These are phyloP conservation scores for Pseudevernia furfuracea DNA, from an alignment of 495 filamentous ascomycete genomes.

Conservation along the genomic window DNA sequence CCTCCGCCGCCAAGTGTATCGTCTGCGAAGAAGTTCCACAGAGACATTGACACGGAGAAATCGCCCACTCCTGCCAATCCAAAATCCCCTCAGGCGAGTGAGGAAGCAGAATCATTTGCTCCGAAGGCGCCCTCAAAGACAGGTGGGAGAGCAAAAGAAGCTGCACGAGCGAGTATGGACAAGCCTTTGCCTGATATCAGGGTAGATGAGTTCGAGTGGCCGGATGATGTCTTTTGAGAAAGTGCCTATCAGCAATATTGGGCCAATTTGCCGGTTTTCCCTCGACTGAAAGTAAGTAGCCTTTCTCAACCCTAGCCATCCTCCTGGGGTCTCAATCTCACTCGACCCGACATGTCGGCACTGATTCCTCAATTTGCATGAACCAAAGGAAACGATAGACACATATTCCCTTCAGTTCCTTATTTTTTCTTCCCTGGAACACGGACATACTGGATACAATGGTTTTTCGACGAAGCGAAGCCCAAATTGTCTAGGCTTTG, in stretches of 20 bases:
- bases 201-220: slow-evolving; percentile 38
- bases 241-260: background rate
- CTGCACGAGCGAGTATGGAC: slow-evolving; percentile 21
- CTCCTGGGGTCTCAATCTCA: background rate
- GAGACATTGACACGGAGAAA: background rate
- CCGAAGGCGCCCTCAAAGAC: background rate
- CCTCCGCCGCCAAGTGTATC: slow-evolving; percentile 30
- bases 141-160: background rate
- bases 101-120: background rate
- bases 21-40: slow-evolving; percentile 19
- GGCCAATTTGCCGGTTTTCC: too few species aligned
- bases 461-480: background rate
- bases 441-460: background rate
- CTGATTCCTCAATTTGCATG: background rate
- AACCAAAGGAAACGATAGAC: background rate
- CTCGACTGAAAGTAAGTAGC: too few species aligned
- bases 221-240: slow-evolving; percentile 40
- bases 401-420: background rate
- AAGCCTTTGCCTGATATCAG: slow-evolving; percentile 27
- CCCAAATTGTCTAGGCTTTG: too few species aligned
- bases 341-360: background rate
- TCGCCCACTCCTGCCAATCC: background rate
- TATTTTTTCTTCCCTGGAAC: background rate
- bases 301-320: too few species aligned
- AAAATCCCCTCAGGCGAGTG: background rate